These are phyloP conservation scores for Solanum chacoense DNA, from an alignment of 305 asterid species.

Conservation along the genomic window DNA sequence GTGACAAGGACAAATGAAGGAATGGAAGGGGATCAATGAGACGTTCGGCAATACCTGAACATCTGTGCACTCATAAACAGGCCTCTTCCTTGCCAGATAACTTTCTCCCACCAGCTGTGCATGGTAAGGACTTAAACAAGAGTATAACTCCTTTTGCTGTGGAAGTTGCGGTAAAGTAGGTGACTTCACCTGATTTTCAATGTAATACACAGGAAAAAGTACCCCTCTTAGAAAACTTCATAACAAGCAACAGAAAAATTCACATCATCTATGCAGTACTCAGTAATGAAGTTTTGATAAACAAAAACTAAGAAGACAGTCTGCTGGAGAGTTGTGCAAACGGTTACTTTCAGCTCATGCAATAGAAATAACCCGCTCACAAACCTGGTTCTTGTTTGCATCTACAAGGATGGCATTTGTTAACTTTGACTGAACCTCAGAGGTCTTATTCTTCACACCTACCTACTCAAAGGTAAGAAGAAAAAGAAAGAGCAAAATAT, in stretches of 20 bases:
- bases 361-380: background rate
- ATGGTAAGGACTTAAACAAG: constrained; percentile 64
- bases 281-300: background rate
- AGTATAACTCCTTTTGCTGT: constrained; percentile 59
- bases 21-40: background rate
- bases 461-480: constrained; percentile 44
- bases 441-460: constrained; percentile 82
- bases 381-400: constrained; percentile 89
- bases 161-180: constrained; percentile 81
- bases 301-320: background rate
- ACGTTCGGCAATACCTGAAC: constrained; percentile 42
- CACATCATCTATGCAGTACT: background rate
- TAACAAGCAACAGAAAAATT: background rate
- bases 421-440: constrained; percentile 81
- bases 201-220: constrained; percentile 6
- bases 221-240: background rate
- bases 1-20: background rate
- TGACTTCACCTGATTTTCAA: constrained; percentile 61
- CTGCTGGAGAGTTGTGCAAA: background rate
- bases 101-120: constrained; percentile 93
- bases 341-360: background rate
- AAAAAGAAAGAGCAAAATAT: background rate
- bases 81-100: constrained; percentile 82
- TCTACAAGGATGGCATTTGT: constrained; percentile 73
- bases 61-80: constrained; percentile 77